Percentiles rank a stretch among this genome's conserved stretches.
Conservation (phyloP, 768 basidiomycete genomes). For the Kwoniella mangroviensis region DNA sequence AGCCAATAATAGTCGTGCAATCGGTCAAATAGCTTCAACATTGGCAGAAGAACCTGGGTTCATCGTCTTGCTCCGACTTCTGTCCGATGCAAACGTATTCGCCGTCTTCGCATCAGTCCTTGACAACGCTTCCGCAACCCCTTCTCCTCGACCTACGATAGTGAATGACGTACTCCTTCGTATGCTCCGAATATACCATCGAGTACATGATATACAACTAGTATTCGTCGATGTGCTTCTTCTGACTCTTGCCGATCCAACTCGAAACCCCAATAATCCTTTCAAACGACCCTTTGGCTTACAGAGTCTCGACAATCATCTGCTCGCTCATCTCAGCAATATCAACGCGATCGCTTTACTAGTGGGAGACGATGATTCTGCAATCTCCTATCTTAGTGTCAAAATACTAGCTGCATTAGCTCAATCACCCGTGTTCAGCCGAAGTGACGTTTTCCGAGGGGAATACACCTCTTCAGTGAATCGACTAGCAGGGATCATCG, state of each 20-base stretch:
- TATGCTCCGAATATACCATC: conserved; percentile 77
- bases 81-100: conserved; percentile 75
- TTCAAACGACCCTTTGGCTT: conserved; percentile 38
- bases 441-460: conserved; percentile 58
- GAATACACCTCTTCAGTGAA: conserved; percentile 61
- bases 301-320: conserved; percentile 49
- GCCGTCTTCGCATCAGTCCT: conserved; percentile 75
- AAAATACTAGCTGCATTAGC: conserved; percentile 75
- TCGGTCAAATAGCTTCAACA: conserved; percentile 46
- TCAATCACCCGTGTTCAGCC: conserved; percentile 65
- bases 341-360: conserved; percentile 84
- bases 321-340: conserved; percentile 61
- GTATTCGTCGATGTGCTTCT: conserved; percentile 87
- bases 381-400: conserved; percentile 74
- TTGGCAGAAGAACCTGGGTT: conserved; percentile 77
- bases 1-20: conserved; percentile 41
- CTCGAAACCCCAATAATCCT: conserved; percentile 61
- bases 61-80: conserved; percentile 76
- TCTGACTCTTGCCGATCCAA: conserved; percentile 69
- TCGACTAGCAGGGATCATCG: conserved; percentile 75
- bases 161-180: conserved; percentile 78
- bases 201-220: conserved; percentile 82
- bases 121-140: conserved; percentile 76
- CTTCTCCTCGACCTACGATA: conserved; percentile 61
- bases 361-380: conserved; percentile 70